Conservation (phyloP, 164 flowering plant genomes). For the Vitis amurensis region DNA sequence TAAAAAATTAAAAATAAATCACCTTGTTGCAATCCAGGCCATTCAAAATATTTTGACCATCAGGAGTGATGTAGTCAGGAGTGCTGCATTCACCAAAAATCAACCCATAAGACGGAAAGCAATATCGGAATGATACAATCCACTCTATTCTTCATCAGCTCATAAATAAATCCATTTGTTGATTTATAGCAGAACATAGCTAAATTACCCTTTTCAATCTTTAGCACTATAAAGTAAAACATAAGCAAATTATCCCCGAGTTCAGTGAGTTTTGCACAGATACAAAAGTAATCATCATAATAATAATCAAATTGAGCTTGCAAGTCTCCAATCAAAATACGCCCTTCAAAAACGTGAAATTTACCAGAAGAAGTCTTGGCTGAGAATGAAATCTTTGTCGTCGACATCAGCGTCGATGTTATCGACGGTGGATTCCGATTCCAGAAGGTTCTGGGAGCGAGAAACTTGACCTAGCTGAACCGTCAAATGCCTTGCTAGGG, state of each 20-base stretch:
- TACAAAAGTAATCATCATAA: no score
- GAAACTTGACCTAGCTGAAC: constrained; percentile 49
- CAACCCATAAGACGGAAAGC: background rate
- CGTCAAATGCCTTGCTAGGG: constrained; percentile 37
- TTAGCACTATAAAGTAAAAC: no score
- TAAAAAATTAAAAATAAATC: no score
- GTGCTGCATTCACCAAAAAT: constrained; percentile 50
- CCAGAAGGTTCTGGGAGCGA: constrained; percentile 40
- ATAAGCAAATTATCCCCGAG: no score
- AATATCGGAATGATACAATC: background rate
- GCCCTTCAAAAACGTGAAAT: background rate
- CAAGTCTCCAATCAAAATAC: background rate
- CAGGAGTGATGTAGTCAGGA: constrained; percentile 95
- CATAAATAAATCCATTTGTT: no score
- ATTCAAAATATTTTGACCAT: constrained; percentile 46
- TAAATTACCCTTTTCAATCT: no score
- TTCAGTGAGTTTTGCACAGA: no score
- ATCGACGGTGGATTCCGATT: constrained; percentile 17
- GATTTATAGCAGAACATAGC: no score
- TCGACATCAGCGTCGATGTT: constrained; percentile 31
- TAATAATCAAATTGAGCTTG: background rate
- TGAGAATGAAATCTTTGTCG: constrained; percentile 77
- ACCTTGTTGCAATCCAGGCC: constrained; percentile 65
- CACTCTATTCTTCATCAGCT: no score
- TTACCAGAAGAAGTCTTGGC: constrained; percentile 96